Evolutionary conservation across 23 red algal species (phyloP), one percentile per base, ranked within the genome.

Genomic region (Gracilaria vermiculophylla): DNA sequence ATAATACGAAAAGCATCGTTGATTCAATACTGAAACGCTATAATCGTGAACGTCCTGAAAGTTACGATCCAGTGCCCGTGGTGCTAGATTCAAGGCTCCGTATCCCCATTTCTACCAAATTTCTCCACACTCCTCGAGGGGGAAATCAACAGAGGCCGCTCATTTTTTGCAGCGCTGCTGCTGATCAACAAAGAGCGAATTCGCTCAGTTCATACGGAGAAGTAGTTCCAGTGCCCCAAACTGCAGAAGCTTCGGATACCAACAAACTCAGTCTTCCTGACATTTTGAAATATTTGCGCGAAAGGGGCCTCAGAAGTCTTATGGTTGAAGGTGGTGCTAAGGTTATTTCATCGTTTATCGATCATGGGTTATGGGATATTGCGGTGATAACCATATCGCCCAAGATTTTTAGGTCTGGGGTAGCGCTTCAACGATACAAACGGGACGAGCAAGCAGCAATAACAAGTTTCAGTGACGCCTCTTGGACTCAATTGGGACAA

Each of bases 251-350:
- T 41, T 21, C 23, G 17, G 66, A 6, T 34, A 32, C 11, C 16
- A 37, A 13, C 13, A 23, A 7, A 45, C 19, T 57, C 6, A 57
- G 35, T 56, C 53, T 60, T 32, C 62, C 24, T 19, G 24, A 52
- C 0, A 44, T 93, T 14, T 32, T 93, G 34, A 29, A 47, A 34
- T 16, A 49, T 33, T 44, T 93, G 51, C 82, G 72, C 14, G 31
- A 69, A 33, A 49, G 49, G 23, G 37, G 58, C 14, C 11, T 80
- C 2, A 64, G 8, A 7, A 76, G 60, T 77, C 47, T 94, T 35
- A 94, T 94, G 91, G 81, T 94, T 33, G 91, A 94, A 80, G 91
- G 91, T 56, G 91, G 91, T 28, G 52, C 70, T 48, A 45, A 53
- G 25, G 91, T 94, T 47, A 54, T 94, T 45, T 86, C 80, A 14